Conservation (phyloP, 2,329 filamentous ascomycete species). For the Lachnellula arida region DNA sequence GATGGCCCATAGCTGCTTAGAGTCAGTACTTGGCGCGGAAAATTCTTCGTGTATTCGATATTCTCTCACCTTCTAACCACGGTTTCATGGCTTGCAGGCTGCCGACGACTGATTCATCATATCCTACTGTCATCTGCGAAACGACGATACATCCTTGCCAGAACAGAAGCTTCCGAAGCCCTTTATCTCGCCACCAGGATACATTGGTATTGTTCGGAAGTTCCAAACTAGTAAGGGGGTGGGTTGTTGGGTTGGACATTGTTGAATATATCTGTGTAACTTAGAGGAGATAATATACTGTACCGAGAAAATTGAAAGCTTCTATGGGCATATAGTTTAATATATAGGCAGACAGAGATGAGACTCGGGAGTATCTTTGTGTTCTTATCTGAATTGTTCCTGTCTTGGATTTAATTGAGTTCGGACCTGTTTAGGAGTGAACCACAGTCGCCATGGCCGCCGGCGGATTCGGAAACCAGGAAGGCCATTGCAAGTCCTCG, state of each 20-base stretch:
- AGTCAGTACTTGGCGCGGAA: not conserved
- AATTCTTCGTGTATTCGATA: not conserved
- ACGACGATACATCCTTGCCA: constrained; percentile 10
- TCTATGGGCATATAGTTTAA: no score
- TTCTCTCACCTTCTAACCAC: constrained; percentile 9
- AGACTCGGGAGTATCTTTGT: no score
- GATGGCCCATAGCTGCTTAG: constrained; percentile 6
- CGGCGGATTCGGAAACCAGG: no score
- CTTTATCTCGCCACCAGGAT: constrained; percentile 13
- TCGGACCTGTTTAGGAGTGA: no score
- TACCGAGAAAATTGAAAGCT: not conserved
- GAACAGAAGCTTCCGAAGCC: constrained; percentile 11
- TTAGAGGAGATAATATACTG: not conserved
- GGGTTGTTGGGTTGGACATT: not conserved
- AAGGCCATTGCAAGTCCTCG: no score
- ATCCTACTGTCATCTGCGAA: constrained; percentile 16
- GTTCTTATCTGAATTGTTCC: no score
- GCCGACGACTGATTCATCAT: constrained; percentile 13
- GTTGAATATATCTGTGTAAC: not conserved
- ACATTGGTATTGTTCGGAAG: constrained; percentile 14
- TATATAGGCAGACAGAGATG: no score
- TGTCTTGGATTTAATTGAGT: no score
- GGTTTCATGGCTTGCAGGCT: constrained; percentile 18
- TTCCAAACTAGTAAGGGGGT: constrained; percentile 2
- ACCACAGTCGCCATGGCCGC: no score